Evolutionary conservation across 1,284 basidiomycete species (phyloP).

Genomic region (Rhodotorula sp.): DNA sequence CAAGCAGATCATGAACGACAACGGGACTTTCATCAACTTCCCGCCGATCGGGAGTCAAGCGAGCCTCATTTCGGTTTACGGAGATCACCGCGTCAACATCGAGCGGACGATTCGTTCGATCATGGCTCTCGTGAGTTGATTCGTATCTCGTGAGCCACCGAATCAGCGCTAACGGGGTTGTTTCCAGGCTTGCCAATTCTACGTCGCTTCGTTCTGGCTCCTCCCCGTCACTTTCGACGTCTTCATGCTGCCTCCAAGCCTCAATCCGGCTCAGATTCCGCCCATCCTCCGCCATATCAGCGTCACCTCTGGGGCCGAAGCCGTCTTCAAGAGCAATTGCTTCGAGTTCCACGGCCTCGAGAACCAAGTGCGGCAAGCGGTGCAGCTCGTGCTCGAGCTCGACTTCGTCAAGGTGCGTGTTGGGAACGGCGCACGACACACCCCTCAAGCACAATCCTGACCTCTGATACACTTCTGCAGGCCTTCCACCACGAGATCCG

Average conservation of each 20-base stretch:
- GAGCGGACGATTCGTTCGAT: constrained; percentile 91
- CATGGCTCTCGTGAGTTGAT: constrained; percentile 78
- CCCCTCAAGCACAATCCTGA: background rate
- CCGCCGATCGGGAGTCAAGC: constrained; percentile 81
- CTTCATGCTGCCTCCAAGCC: constrained; percentile 70
- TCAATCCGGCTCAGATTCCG: constrained; percentile 81
- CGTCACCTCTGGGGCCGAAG: constrained; percentile 82
- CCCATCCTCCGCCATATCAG: constrained; percentile 84
- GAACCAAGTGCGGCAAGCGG: constrained; percentile 81
- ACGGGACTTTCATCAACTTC: constrained; percentile 92
- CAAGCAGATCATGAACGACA: constrained; percentile 89
- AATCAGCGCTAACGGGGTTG: constrained; percentile 7
- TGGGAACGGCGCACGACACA: constrained; percentile 8
- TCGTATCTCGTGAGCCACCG: too few relatives aligned
- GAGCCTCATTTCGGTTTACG: constrained; percentile 89
- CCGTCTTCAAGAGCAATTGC: constrained; percentile 95
- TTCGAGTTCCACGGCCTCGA: constrained; percentile 98
- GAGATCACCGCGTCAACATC: constrained; percentile 91
- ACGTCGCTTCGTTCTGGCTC: constrained; percentile 94
- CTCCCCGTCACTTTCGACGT: constrained; percentile 91
- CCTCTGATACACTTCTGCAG: constrained; percentile 50
- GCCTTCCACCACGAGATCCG: constrained; percentile 95
- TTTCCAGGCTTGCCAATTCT: constrained; percentile 84
- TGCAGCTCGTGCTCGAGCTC: constrained; percentile 82
- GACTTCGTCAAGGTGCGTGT: constrained; percentile 79